Base-by-base conservation (phyloP, 768 basidiomycete species). In the Tylopilus rubrobrunneus region DNA sequence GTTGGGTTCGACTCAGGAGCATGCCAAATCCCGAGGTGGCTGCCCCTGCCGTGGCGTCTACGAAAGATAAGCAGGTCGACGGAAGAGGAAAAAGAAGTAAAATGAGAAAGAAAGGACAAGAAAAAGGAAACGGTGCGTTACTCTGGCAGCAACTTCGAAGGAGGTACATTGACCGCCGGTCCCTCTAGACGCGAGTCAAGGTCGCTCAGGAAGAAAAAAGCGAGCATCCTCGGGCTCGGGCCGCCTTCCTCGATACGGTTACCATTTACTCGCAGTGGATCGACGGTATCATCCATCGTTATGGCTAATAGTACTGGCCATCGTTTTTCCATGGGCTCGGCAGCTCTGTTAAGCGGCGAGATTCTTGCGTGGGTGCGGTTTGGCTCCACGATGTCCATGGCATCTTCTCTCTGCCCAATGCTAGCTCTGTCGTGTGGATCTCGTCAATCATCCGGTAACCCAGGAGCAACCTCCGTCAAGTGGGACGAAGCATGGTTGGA, bases 71-170 rank as follows among this genome's bases (percentile, higher is more conserved):
- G 29, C 65, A 67, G 19, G 40, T 61, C 23, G 66, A 68, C 6
- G n/a, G n/a, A n/a, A n/a, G n/a, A 64, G 56, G 29, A 73, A 74
- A 65, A 68, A 69, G 49, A 72, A 25, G 25, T 25, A 67, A 61
- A 71, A 67, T 63, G 71, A 71, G 51, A 72, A 72, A 51, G 72
- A 15, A 67, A 71, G 6, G 63, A 67, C 29, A 73, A 67, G 57
- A 60, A 60, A 41, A 65, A 62, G 49, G 68, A 72, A 56, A 71
- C 70, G 23, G 58, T 58, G 23, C 77, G 82, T 23, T 69, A 74
- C 56, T 86, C 85, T 1, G 75, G 79, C 2, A 82, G 82, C 65
- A 83, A 81, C 61, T 89, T 88, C 60, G 87, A 89, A 63, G 78
- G 79, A 0, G 87, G 87, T 15, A 70, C 74, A 4, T 73, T 80